phyloP scores from a whole-genome alignment of 129 eudicot species.

The Erigeron canadensis region DNA sequence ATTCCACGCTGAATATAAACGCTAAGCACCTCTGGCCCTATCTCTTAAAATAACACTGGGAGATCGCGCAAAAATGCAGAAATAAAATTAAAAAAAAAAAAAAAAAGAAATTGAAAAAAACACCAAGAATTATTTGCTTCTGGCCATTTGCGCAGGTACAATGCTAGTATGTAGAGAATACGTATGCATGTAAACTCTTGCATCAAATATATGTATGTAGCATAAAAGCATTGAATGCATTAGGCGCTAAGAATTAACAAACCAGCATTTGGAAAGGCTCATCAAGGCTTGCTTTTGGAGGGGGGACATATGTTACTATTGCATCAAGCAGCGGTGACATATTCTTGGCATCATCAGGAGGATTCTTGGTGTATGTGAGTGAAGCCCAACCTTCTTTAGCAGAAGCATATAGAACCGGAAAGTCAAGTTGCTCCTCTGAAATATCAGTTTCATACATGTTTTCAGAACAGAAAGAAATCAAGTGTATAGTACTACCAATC shows the following conservation, averaged over 20 bases:
- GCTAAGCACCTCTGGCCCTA: too few relatives aligned
- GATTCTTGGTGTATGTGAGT: constrained; percentile 70
- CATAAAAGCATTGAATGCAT: constrained; percentile 17
- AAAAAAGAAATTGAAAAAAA: too few relatives aligned
- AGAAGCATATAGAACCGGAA: constrained; percentile 96
- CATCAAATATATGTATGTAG: background rate
- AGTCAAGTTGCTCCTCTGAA: constrained; percentile 94
- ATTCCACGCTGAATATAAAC: too few relatives aligned
- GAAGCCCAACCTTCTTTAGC: constrained; percentile 99
- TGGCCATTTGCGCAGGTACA: too few relatives aligned
- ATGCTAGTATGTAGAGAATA: too few relatives aligned
- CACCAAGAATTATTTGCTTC: too few relatives aligned
- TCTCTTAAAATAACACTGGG: too few relatives aligned
- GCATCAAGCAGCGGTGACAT: constrained; percentile 96
- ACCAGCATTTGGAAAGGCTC: constrained; percentile 96
- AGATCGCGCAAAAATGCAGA: too few relatives aligned
- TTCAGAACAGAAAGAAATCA: constrained; percentile 1
- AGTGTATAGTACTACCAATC: background rate
- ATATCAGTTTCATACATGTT: constrained; percentile 16
- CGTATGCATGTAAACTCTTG: background rate
- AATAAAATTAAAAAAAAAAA: too few relatives aligned
- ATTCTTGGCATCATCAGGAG: constrained; percentile 68
- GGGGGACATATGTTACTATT: constrained; percentile 72
- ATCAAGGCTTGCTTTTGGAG: constrained; percentile 73
- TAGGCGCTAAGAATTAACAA: constrained; percentile 29